Conservation (phyloP, 164 flowering plant genomes). For the Magnolia changhungtana region DNA sequence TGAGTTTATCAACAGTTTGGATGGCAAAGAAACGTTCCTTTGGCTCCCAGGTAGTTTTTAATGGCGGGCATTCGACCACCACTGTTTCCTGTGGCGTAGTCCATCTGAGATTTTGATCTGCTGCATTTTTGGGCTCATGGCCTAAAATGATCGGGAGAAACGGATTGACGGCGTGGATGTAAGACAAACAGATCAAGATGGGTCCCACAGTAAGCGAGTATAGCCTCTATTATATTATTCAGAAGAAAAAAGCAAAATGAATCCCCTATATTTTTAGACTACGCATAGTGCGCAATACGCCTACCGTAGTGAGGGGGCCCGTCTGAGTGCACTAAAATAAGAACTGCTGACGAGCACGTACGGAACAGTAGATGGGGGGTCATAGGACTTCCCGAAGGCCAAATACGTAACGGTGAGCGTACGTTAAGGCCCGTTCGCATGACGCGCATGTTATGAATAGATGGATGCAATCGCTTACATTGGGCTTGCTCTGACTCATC, state of each 20-base stretch:
- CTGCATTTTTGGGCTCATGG: too few species aligned
- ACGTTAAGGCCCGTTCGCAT: neutral
- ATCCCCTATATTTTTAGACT: neutral
- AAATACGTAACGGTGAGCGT: neutral
- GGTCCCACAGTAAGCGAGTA: too few species aligned
- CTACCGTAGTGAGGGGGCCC: neutral
- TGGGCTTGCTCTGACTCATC: conserved; percentile 66
- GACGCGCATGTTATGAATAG: neutral
- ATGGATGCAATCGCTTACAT: conserved; percentile 34
- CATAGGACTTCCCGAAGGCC: neutral
- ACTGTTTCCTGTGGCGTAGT: too few species aligned
- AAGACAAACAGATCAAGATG: too few species aligned
- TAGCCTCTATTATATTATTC: too few species aligned
- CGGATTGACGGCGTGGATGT: too few species aligned
- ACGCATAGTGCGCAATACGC: neutral
- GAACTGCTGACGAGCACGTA: neutral
- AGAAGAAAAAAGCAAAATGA: neutral
- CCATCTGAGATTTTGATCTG: too few species aligned
- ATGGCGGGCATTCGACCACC: too few species aligned
- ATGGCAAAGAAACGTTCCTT: too few species aligned
- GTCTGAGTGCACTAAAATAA: neutral
- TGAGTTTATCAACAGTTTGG: too few species aligned
- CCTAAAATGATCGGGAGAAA: too few species aligned
- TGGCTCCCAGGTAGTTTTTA: too few species aligned
- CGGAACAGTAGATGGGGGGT: neutral